Evolutionary conservation across 176 grass and related monocot species (phyloP), one percentile per base, ranked within the genome.

Genomic region (Chrysopogon serrulatus): DNA sequence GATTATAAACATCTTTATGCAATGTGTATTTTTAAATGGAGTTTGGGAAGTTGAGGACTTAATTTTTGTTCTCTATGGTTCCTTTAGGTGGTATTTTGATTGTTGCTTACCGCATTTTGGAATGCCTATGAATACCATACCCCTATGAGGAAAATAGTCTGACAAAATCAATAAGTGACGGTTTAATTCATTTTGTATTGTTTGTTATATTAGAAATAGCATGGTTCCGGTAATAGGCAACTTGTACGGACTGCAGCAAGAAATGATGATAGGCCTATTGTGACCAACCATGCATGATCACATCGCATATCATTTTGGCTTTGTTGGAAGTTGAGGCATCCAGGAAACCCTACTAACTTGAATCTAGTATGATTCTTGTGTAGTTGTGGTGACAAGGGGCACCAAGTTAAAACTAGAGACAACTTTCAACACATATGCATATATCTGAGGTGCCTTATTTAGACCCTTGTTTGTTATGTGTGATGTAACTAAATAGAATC

Each of bases 311-410:
- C 6, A n/a, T 66, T 70, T 45, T 17, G 62, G 41, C 5, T 23
- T 8, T 51, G 15, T 37, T 60, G 2, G 23, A 78, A 81, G 37
- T 31, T 37, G 44, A 37, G 48, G 13, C 78, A 47, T 54, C 27
- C 65, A 84, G 72, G 28, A 30, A 53, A 40, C 69, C 15, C 19
- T 42, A 21, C n/a, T 77, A 77, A 80, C 54, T 43, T 65, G 68
- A 87, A 60, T 31, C 10, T 27, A 26, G 63, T 63, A 30, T 65
- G 43, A 62, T 57, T 54, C 5, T 7, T 66, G 44, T 65, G 44
- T 59, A 73, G 43, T 28, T 72, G 48, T 73, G n/a, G 6, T 16
- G 24, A 53, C 21, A 2, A 6, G 24, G 30, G 5, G 18, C 17
- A 10, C 2, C 9, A 84, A 65, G 47, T 33, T 57, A 41, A 48